A percentile compares a stretch with the other conserved stretches of the same genome.
Evolutionary conservation across 768 basidiomycete species (phyloP).

Genomic region (Pleurotus pulmonarius): DNA sequence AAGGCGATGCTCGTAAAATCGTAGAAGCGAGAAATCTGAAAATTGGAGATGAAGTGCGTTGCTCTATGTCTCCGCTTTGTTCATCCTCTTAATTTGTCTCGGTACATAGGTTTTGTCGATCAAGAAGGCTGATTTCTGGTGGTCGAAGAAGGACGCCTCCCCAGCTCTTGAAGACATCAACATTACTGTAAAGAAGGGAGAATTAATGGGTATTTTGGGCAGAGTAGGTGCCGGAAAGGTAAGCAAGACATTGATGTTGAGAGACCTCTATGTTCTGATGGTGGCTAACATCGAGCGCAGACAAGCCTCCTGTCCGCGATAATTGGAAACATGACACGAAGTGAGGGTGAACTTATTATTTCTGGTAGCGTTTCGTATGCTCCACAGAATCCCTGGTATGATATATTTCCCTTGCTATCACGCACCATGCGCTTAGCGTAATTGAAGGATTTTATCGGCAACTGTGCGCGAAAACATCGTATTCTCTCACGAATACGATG

Average conservation of each 20-base stretch:
- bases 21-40: slow-evolving; percentile 37
- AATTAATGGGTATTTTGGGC: slow-evolving; percentile 81
- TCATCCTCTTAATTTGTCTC: neutral
- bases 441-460: slow-evolving; percentile 72
- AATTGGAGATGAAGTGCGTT: slow-evolving; percentile 56
- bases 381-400: slow-evolving; percentile 82
- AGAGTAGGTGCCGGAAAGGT: slow-evolving; percentile 92
- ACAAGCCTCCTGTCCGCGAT: slow-evolving; percentile 75
- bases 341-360: slow-evolving; percentile 68
- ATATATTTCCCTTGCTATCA: neutral
- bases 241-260: slow-evolving; percentile 6
- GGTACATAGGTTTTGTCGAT: slow-evolving; percentile 57
- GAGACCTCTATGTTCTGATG: no score
- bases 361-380: slow-evolving; percentile 78
- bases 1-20: slow-evolving; percentile 67
- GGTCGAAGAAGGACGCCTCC: slow-evolving; percentile 53
- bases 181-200: slow-evolving; percentile 74
- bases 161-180: slow-evolving; percentile 78
- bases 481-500: slow-evolving; percentile 88
- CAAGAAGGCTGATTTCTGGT: slow-evolving; percentile 75
- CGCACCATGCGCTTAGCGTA: neutral
- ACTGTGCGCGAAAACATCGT: slow-evolving; percentile 88
- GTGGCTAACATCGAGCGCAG: slow-evolving; percentile 26
- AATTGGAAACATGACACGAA: slow-evolving; percentile 81
- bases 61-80: neutral